Conservation (phyloP, 306 rosid species). For the Bauhinia variegata region DNA sequence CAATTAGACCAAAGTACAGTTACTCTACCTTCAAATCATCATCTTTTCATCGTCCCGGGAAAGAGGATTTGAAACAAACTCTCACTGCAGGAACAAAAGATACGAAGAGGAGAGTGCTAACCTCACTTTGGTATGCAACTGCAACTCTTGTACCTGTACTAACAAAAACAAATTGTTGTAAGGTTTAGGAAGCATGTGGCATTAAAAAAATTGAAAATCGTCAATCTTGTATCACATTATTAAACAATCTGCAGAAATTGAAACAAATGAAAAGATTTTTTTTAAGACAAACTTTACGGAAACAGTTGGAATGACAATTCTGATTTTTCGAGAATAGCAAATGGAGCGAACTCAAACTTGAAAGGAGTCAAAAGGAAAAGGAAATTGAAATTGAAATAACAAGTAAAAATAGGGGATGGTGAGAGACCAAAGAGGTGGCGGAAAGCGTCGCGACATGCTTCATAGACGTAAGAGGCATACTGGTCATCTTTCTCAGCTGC, state of each 20-base stretch:
- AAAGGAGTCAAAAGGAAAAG: background rate
- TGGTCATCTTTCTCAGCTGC: slow-evolving; percentile 98
- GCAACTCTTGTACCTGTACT: slow-evolving; percentile 67
- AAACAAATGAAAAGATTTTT: too few species aligned
- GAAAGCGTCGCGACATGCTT: slow-evolving; percentile 95
- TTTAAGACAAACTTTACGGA: too few species aligned
- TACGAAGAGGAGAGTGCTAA: slow-evolving; percentile 29
- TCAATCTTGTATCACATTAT: too few species aligned
- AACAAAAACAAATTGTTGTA: background rate
- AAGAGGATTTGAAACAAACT: background rate
- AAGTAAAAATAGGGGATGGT: background rate
- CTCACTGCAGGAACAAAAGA: background rate
- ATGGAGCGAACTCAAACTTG: too few species aligned
- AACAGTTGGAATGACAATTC: too few species aligned
- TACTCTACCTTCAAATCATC: slow-evolving; percentile 3
- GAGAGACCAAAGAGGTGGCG: slow-evolving; percentile 89
- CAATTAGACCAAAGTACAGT: slow-evolving; percentile 4
- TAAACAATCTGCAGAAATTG: too few species aligned
- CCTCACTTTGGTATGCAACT: slow-evolving; percentile 79
- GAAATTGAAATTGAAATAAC: background rate
- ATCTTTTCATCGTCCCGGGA: background rate
- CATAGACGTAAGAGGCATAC: slow-evolving; percentile 91
- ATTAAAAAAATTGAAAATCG: background rate
- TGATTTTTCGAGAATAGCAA: too few species aligned
- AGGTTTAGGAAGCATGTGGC: background rate